These are phyloP conservation scores for Juglanconis oblonga DNA, from an alignment of 2,329 filamentous ascomycete species.

Conservation along the genomic window DNA sequence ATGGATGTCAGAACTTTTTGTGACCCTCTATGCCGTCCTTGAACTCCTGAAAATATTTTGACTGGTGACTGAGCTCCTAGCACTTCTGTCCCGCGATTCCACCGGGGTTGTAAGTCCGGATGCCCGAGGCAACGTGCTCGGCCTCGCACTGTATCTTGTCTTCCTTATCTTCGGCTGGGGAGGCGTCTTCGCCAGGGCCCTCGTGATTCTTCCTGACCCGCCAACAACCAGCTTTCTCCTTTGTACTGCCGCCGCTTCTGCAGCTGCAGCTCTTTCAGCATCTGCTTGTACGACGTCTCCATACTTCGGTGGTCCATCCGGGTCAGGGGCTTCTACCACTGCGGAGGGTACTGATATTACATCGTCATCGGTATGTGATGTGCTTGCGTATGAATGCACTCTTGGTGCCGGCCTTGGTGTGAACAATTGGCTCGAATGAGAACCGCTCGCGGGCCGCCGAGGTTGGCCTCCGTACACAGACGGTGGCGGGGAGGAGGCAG, in stretches of 20 bases:
- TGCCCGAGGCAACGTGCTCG: background rate
- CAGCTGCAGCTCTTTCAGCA: background rate
- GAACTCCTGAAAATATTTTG: conserved; percentile 4
- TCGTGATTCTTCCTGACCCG: conserved; percentile 1
- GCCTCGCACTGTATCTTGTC: background rate
- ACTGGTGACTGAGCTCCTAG: background rate
- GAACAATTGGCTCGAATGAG: no score
- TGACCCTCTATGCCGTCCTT: background rate
- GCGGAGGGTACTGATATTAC: conserved; percentile 1
- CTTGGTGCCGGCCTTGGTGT: background rate
- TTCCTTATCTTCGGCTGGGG: background rate
- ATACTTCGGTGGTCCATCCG: conserved; percentile 7
- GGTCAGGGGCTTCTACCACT: background rate
- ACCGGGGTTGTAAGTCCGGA: background rate
- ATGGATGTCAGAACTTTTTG: background rate
- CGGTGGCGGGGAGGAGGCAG: background rate
- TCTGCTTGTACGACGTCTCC: conserved; percentile 6
- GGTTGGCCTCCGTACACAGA: background rate
- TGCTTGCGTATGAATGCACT: conserved; percentile 1
- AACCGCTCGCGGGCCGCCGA: background rate
- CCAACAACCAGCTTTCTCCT: conserved; percentile 4
- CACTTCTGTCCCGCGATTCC: conserved; percentile 1
- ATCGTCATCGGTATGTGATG: conserved; percentile 1
- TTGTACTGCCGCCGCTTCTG: background rate
- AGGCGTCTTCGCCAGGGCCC: background rate